phyloP scores from a whole-genome alignment of 768 basidiomycete species.

The Phanerodontia chrysosporium region DNA sequence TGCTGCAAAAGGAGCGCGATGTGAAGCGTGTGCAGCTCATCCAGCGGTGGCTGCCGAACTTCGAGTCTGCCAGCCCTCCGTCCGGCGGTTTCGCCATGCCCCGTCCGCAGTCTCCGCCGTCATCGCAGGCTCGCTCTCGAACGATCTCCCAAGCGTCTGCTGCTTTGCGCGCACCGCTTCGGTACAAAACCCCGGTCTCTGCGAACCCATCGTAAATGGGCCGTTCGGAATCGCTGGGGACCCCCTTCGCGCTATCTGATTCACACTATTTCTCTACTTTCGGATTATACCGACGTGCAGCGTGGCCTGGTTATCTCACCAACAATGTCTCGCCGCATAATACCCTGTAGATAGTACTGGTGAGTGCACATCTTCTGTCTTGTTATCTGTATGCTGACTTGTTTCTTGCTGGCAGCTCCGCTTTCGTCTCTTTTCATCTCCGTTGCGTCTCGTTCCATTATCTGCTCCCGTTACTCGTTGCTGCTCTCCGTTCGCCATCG shows the following conservation, averaged over 20 bases:
- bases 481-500: not conserved
- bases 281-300: constrained; percentile 7
- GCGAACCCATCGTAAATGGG: constrained; percentile 19
- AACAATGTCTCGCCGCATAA: constrained; percentile 10
- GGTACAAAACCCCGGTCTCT: constrained; percentile 28
- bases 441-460: constrained; percentile 20
- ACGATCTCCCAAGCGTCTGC: constrained; percentile 21
- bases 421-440: constrained; percentile 21
- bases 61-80: constrained; percentile 30
- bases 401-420: constrained; percentile 22
- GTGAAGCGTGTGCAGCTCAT: constrained; percentile 30
- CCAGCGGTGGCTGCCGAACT: constrained; percentile 61
- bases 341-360: constrained; percentile 17
- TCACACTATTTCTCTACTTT: constrained; percentile 15
- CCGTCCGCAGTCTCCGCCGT: constrained; percentile 11
- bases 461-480: constrained; percentile 24
- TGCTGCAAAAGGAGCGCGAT: constrained; percentile 20
- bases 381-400: constrained; percentile 16
- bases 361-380: constrained; percentile 24
- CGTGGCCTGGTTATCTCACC: constrained; percentile 20
- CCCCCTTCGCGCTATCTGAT: constrained; percentile 13
- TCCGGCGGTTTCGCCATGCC: constrained; percentile 27
- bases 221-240: constrained; percentile 16
- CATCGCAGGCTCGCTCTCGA: constrained; percentile 25
- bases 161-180: constrained; percentile 15